Percentiles rank a stretch among this genome's conserved stretches.
Evolutionary conservation across 2,329 filamentous ascomycete species (phyloP).

Genomic region (Cordyceps cicadae): DNA sequence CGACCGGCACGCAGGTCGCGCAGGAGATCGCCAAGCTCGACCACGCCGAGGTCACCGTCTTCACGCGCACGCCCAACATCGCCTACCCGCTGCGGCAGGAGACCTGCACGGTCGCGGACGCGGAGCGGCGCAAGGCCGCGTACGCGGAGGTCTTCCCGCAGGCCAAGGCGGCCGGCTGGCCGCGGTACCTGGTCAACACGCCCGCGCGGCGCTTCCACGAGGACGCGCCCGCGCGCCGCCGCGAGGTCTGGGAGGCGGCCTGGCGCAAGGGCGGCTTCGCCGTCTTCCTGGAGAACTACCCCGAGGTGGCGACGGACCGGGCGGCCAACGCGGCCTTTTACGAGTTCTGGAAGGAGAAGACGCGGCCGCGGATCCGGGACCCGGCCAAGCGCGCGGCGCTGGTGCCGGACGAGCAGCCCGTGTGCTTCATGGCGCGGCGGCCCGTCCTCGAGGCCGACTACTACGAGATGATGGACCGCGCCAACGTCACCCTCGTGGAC

Average conservation of each 20-base stretch:
- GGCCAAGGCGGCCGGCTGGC: slow-evolving; percentile 9
- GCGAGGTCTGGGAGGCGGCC: slow-evolving; percentile 34
- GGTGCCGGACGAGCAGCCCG: slow-evolving; percentile 8
- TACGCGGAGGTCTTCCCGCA: slow-evolving; percentile 34
- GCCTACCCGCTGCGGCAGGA: slow-evolving; percentile 49
- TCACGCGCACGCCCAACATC: slow-evolving; percentile 51
- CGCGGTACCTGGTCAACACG: background rate
- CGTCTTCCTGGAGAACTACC: slow-evolving; percentile 37
- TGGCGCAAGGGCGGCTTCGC: slow-evolving; percentile 39
- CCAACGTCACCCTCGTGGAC: slow-evolving; percentile 10
- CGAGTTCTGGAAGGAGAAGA: slow-evolving; percentile 13
- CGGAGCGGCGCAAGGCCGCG: slow-evolving; percentile 19
- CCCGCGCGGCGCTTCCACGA: slow-evolving; percentile 10
- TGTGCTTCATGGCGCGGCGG: slow-evolving; percentile 1
- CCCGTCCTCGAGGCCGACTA: slow-evolving; percentile 8
- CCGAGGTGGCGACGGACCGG: background rate
- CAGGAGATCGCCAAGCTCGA: slow-evolving; percentile 26
- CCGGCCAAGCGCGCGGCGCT: slow-evolving; percentile 10
- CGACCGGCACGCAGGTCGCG: slow-evolving; percentile 23
- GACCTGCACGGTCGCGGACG: background rate
- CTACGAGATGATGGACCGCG: slow-evolving; percentile 13
- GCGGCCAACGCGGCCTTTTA: slow-evolving; percentile 7
- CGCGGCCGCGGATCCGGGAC: slow-evolving; percentile 2
- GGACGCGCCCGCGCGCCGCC: slow-evolving; percentile 31
- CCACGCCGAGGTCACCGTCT: slow-evolving; percentile 33